Evolutionary conservation across 2,329 filamentous ascomycete species (phyloP).

Genomic region (Xylariaceae sp.): DNA sequence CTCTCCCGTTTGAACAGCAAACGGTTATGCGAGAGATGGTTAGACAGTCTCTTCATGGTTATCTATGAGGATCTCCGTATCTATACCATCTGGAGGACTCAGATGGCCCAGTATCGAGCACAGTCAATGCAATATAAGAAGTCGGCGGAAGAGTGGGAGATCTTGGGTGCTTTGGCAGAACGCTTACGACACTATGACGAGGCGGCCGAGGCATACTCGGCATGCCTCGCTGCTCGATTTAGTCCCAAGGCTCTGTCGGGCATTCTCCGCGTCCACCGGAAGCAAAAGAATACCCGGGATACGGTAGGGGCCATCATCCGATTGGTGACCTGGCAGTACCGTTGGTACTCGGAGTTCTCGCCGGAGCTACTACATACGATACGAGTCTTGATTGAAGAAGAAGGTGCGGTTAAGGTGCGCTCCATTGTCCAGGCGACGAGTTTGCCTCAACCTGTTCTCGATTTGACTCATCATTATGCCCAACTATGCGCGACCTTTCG

Average conservation of each 20-base stretch:
- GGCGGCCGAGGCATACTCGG: slow-evolving; percentile 86
- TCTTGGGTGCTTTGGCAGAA: slow-evolving; percentile 86
- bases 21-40: slow-evolving; percentile 92
- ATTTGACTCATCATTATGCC: slow-evolving; percentile 94
- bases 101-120: slow-evolving; percentile 91
- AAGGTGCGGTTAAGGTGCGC: slow-evolving; percentile 93
- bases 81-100: slow-evolving; percentile 98
- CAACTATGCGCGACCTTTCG: slow-evolving; percentile 90
- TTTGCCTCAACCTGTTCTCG: slow-evolving; percentile 84
- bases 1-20: slow-evolving; percentile 96
- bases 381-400: slow-evolving; percentile 90
- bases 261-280: slow-evolving; percentile 73
- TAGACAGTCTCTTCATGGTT: slow-evolving; percentile 99
- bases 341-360: slow-evolving; percentile 99
- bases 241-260: slow-evolving; percentile 88
- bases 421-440: slow-evolving; percentile 97
- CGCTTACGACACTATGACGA: slow-evolving; percentile 89
- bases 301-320: slow-evolving; percentile 82
- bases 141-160: slow-evolving; percentile 96
- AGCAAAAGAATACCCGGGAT: slow-evolving; percentile 70
- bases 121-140: slow-evolving; percentile 96
- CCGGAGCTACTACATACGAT: slow-evolving; percentile 83
- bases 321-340: slow-evolving; percentile 94
- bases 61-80: slow-evolving; percentile 96
- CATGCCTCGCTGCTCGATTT: slow-evolving; percentile 81